A percentile compares a stretch with the other conserved stretches of the same genome.
These are phyloP conservation scores for Pulveroboletus sp. DNA, from an alignment of 768 basidiomycete species.

Conservation along the genomic window DNA sequence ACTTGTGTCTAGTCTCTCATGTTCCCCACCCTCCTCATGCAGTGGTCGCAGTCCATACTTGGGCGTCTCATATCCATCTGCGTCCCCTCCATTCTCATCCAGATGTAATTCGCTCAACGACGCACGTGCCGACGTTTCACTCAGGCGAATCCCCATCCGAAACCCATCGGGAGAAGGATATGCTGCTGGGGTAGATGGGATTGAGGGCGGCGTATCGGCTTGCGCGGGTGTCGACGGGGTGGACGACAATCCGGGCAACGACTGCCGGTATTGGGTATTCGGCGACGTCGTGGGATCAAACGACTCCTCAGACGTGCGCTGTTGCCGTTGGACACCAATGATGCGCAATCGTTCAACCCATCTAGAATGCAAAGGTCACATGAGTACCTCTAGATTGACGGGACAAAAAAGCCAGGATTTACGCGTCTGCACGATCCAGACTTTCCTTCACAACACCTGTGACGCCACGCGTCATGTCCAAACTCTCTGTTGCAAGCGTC, in stretches of 20 bases:
- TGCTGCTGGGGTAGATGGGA: constrained; percentile 26
- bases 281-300: constrained; percentile 8
- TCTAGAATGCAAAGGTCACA: constrained; percentile 30
- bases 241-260: constrained; percentile 29
- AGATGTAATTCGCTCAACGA: constrained; percentile 30
- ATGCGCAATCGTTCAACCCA: constrained; percentile 82
- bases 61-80: constrained; percentile 21
- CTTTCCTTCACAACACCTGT: constrained; percentile 86
- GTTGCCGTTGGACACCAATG: constrained; percentile 67
- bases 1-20: neutral
- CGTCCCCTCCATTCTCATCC: constrained; percentile 15
- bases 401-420: constrained; percentile 28
- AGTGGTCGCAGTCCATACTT: constrained; percentile 9
- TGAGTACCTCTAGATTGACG: constrained; percentile 1
- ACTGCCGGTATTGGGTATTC: constrained; percentile 8
- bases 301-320: constrained; percentile 17
- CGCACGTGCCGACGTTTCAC: constrained; percentile 26
- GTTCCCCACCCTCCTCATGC: constrained; percentile 1
- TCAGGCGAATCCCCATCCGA: constrained; percentile 21
- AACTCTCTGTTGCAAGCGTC: constrained; percentile 81
- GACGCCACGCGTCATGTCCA: constrained; percentile 89
- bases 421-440: constrained; percentile 84
- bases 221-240: constrained; percentile 30
- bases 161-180: constrained; percentile 26
- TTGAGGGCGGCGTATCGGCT: constrained; percentile 21